phyloP scores from a whole-genome alignment of 2,329 filamentous ascomycete genomes.

The Paracoccidioides lutzii region DNA sequence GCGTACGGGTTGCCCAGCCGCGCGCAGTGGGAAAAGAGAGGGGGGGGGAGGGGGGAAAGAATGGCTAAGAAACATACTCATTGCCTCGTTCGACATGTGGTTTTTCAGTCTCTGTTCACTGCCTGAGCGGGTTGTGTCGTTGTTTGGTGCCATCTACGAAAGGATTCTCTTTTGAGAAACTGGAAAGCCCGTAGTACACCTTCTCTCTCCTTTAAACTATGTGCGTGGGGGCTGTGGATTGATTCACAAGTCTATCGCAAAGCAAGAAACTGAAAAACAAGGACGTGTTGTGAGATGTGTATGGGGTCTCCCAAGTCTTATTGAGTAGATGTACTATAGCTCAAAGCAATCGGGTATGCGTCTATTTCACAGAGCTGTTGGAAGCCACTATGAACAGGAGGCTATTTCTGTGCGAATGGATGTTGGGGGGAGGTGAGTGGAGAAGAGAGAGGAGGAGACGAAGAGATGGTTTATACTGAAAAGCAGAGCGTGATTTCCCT shows the following conservation, averaged over 20 bases:
- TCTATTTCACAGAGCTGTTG: too few species aligned
- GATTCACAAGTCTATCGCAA: background rate
- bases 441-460: too few species aligned
- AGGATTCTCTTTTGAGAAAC: slow-evolving; percentile 27
- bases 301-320: too few species aligned
- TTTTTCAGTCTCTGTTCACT: slow-evolving; percentile 10
- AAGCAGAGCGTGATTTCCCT: too few species aligned
- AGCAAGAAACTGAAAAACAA: too few species aligned
- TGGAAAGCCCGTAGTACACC: slow-evolving; percentile 24
- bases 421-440: too few species aligned
- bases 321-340: too few species aligned
- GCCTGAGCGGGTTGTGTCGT: slow-evolving; percentile 6
- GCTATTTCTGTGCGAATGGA: too few species aligned
- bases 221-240: background rate
- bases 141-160: slow-evolving; percentile 12
- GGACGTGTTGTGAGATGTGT: too few species aligned
- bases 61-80: slow-evolving; percentile 5
- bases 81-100: slow-evolving; percentile 4
- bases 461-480: too few species aligned
- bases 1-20: background rate
- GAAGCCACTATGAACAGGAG: too few species aligned
- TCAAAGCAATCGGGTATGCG: too few species aligned
- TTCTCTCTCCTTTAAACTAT: background rate
- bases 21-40: background rate
- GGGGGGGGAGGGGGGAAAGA: background rate